phyloP scores from a whole-genome alignment of 1,139 yeast species.

The Candida neerlandica region DNA sequence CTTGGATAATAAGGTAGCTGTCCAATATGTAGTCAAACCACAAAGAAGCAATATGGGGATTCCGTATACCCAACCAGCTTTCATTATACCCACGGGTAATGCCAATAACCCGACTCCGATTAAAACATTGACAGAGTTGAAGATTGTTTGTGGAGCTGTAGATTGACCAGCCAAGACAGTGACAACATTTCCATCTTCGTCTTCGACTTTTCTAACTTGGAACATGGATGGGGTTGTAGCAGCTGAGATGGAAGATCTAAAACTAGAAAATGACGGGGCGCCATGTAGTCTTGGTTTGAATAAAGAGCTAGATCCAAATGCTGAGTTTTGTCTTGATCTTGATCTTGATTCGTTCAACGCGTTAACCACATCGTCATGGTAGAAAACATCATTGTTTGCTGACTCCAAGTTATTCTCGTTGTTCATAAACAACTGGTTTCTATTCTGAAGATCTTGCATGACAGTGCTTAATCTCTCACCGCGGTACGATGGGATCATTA shows the following conservation, averaged over 20 bases:
- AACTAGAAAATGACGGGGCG: slow-evolving; percentile 40
- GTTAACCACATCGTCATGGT: slow-evolving; percentile 40
- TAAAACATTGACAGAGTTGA: slow-evolving; percentile 50
- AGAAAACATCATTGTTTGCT: slow-evolving; percentile 38
- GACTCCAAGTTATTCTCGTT: slow-evolving; percentile 18
- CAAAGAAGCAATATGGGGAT: slow-evolving; percentile 40
- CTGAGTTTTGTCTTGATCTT: slow-evolving; percentile 37
- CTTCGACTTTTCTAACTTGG: slow-evolving; percentile 66
- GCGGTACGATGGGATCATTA: slow-evolving; percentile 64
- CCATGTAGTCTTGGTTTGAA: slow-evolving; percentile 20
- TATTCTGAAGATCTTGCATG: slow-evolving; percentile 32
- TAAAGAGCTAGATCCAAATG: slow-evolving; percentile 18
- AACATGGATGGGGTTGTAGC: slow-evolving; percentile 56
- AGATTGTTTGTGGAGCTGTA: slow-evolving; percentile 52
- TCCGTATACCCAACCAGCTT: slow-evolving; percentile 51
- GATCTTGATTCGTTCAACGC: slow-evolving; percentile 34
- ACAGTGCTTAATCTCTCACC: slow-evolving; percentile 70
- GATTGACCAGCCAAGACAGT: slow-evolving; percentile 83
- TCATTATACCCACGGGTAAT: slow-evolving; percentile 48
- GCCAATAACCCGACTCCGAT: slow-evolving; percentile 55
- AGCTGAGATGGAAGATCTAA: slow-evolving; percentile 37
- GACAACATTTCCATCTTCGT: slow-evolving; percentile 70
- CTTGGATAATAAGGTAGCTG: slow-evolving; percentile 43
- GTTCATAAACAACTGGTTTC: slow-evolving; percentile 32
- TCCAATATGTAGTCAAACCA: slow-evolving; percentile 48